Evolutionary conservation across 1,284 basidiomycete species (phyloP).

Genomic region (Polyporus tsugae): DNA sequence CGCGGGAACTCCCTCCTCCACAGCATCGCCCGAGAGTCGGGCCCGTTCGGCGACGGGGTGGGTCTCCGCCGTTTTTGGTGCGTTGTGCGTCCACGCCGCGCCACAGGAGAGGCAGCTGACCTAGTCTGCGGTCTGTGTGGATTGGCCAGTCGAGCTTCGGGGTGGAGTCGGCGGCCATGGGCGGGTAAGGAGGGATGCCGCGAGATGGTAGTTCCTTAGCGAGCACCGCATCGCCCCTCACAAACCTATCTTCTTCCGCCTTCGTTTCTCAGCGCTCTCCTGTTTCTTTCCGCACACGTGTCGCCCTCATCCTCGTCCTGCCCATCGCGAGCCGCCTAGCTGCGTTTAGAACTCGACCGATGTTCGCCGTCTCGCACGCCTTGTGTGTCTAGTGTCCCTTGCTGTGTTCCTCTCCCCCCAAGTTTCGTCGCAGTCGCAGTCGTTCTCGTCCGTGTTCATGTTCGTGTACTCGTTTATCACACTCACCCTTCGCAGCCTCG

Average conservation of each 20-base stretch:
- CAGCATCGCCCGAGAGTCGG: neutral
- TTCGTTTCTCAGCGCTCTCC: neutral
- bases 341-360: no score
- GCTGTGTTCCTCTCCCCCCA: no score
- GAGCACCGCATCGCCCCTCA: neutral
- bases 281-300: neutral
- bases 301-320: neutral
- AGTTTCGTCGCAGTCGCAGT: no score
- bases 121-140: neutral
- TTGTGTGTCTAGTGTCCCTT: no score
- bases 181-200: neutral
- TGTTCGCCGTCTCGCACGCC: no score
- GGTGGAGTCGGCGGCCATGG: neutral
- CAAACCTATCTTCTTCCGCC: neutral
- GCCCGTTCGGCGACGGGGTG: neutral
- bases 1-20: neutral
- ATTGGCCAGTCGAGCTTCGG: neutral
- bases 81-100: neutral
- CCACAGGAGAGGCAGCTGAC: neutral
- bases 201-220: neutral
- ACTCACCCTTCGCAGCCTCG: neutral
- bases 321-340: no score
- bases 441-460: no score
- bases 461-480: neutral
- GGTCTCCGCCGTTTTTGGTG: neutral